Conservation (phyloP, 2,329 filamentous ascomycete genomes). For the Neofusicoccum ribis region DNA sequence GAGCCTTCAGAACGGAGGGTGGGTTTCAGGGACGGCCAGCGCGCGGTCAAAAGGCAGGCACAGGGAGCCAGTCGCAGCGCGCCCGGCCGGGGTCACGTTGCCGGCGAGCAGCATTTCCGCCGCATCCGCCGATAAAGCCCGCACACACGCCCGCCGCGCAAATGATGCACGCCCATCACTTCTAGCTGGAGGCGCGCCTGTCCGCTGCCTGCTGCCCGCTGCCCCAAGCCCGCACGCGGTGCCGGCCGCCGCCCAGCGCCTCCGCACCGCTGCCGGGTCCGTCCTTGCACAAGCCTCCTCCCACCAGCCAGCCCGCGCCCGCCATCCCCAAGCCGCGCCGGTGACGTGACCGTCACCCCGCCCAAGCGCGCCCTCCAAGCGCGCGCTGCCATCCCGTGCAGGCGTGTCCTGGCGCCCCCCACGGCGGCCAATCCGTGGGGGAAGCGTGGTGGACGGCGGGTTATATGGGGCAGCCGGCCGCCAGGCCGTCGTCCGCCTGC, state of each 20-base stretch:
- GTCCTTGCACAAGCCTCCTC: background rate
- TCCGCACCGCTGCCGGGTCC: background rate
- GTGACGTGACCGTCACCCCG: background rate
- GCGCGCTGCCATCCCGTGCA: background rate
- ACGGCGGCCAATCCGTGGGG: background rate
- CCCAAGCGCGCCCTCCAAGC: background rate
- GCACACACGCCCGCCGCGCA: background rate
- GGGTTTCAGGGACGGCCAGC: background rate
- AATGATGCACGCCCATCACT: background rate
- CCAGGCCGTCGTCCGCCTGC: background rate
- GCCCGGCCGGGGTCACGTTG: conserved; percentile 1
- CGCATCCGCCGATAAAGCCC: conserved; percentile 13
- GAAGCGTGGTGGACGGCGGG: background rate
- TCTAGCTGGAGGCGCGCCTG: too few relatives aligned
- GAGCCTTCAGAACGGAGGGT: background rate
- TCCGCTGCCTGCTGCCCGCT: too few relatives aligned
- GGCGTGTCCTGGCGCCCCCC: background rate
- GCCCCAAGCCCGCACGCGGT: background rate
- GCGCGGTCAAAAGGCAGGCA: background rate
- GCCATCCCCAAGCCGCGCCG: too few relatives aligned
- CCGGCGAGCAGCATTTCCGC: conserved; percentile 11
- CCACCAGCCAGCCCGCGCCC: too few relatives aligned
- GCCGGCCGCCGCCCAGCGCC: background rate
- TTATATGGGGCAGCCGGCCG: background rate
- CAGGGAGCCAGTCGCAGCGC: background rate